phyloP scores from a whole-genome alignment of 305 asterid species.

The Rubia tinctorum region DNA sequence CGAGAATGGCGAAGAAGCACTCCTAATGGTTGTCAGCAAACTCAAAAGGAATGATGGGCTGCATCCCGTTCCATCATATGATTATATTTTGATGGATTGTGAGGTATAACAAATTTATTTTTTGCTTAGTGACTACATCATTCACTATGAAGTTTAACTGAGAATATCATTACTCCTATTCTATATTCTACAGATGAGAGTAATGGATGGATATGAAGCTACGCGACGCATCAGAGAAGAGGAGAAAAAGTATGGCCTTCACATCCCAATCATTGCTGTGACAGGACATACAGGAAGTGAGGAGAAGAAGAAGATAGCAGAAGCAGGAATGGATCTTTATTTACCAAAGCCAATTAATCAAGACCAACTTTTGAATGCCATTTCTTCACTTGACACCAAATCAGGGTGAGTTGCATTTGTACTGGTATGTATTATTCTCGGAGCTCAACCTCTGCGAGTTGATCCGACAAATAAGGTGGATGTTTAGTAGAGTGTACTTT shows the following conservation, averaged over 20 bases:
- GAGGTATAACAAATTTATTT: conserved; percentile 20
- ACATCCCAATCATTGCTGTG: conserved; percentile 30
- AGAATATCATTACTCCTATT: background rate
- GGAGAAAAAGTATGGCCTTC: conserved; percentile 17
- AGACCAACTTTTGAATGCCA: conserved; percentile 14
- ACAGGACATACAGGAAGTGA: conserved; percentile 23
- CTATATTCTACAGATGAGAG: conserved; percentile 22
- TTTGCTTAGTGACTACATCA: background rate
- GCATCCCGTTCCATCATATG: conserved; percentile 19
- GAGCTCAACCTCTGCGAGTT: background rate
- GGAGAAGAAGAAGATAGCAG: conserved; percentile 9
- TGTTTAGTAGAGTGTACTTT: background rate
- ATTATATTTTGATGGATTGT: conserved; percentile 35
- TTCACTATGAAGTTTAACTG: too few species aligned
- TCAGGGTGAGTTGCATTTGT: background rate
- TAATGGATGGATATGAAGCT: conserved; percentile 31
- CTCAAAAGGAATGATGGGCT: background rate
- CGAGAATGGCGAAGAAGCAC: conserved; percentile 29
- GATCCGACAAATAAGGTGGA: background rate
- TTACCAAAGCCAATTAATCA: conserved; percentile 23
- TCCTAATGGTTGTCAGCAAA: conserved; percentile 14
- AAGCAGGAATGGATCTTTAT: conserved; percentile 30
- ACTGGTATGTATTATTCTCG: background rate
- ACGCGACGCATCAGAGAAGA: conserved; percentile 28
- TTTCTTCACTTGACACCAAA: background rate